phyloP scores from a whole-genome alignment of 331 rosid genomes.

The Rosa hybrid region DNA sequence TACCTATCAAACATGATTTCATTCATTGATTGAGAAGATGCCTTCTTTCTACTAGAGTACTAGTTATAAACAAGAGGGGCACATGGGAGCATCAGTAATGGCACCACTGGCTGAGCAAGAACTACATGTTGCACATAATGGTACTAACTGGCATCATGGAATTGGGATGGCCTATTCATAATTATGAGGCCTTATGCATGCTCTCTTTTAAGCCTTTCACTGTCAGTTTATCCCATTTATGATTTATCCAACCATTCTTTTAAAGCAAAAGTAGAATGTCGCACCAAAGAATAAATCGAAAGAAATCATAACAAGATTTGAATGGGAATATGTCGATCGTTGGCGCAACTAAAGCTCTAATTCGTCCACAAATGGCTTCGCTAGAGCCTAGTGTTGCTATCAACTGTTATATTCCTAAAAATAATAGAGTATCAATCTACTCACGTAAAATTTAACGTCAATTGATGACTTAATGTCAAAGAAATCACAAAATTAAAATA shows the following conservation, averaged over 20 bases:
- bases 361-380: background rate
- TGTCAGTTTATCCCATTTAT: background rate
- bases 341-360: constrained; percentile 2
- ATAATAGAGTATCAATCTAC: background rate
- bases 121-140: constrained; percentile 20
- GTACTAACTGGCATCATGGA: background rate
- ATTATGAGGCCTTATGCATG: constrained; percentile 19
- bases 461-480: background rate
- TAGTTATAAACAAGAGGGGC: constrained; percentile 18
- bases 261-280: constrained; percentile 29
- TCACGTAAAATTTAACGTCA: background rate
- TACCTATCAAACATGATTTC: background rate
- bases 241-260: constrained; percentile 18
- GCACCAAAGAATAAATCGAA: background rate
- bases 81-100: constrained; percentile 31
- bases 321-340: background rate
- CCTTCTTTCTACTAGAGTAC: constrained; percentile 18
- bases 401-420: background rate
- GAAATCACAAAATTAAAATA: background rate
- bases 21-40: constrained; percentile 17
- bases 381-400: background rate
- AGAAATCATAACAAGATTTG: background rate
- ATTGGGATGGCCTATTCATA: background rate
- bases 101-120: constrained; percentile 8
- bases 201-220: constrained; percentile 18